Conservation (phyloP, 768 basidiomycete genomes). For the Xanthoconium purpureum region DNA sequence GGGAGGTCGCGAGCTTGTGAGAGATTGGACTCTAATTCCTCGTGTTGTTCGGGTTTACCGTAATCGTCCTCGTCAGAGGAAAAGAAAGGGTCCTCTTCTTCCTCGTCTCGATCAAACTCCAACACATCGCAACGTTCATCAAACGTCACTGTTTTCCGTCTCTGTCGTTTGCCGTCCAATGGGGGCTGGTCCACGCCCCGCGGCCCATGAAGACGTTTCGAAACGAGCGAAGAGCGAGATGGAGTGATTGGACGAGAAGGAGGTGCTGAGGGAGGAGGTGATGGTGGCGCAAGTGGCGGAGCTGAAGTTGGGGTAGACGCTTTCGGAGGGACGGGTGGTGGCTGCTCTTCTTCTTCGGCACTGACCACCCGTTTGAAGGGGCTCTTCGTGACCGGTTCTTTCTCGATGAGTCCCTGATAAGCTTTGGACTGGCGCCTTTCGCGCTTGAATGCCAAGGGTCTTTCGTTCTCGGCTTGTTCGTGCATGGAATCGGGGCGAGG, state of each 20-base stretch:
- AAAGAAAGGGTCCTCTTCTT: slow-evolving; percentile 48
- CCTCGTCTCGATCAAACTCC: slow-evolving; percentile 72
- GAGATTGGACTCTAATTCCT: slow-evolving; percentile 9
- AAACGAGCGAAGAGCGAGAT: slow-evolving; percentile 65
- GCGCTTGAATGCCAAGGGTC: slow-evolving; percentile 65
- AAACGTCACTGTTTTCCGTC: slow-evolving; percentile 77
- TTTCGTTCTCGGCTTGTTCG: slow-evolving; percentile 69
- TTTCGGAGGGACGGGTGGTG: slow-evolving; percentile 30
- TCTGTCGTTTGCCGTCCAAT: slow-evolving; percentile 41
- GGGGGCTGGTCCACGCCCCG: slow-evolving; percentile 46
- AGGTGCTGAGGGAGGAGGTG: slow-evolving; percentile 44
- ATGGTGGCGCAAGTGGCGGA: slow-evolving; percentile 16
- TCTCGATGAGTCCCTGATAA: slow-evolving; percentile 69
- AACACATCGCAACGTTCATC: slow-evolving; percentile 78
- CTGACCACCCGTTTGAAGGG: slow-evolving; percentile 54
- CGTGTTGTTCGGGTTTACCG: slow-evolving; percentile 15
- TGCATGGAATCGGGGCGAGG: slow-evolving; percentile 70
- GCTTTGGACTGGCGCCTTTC: slow-evolving; percentile 73
- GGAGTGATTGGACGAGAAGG: slow-evolving; percentile 29
- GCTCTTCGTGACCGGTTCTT: slow-evolving; percentile 78
- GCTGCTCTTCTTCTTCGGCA: slow-evolving; percentile 31
- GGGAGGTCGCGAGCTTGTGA: slow-evolving; percentile 9
- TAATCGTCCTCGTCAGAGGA: slow-evolving; percentile 36
- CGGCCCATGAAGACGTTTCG: slow-evolving; percentile 73
- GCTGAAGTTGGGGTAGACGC: not conserved